A percentile compares a stretch with the other conserved stretches of the same genome.
Evolutionary conservation across 2,329 filamentous ascomycete genomes (phyloP).

Genomic region (Huntiella savannae): DNA sequence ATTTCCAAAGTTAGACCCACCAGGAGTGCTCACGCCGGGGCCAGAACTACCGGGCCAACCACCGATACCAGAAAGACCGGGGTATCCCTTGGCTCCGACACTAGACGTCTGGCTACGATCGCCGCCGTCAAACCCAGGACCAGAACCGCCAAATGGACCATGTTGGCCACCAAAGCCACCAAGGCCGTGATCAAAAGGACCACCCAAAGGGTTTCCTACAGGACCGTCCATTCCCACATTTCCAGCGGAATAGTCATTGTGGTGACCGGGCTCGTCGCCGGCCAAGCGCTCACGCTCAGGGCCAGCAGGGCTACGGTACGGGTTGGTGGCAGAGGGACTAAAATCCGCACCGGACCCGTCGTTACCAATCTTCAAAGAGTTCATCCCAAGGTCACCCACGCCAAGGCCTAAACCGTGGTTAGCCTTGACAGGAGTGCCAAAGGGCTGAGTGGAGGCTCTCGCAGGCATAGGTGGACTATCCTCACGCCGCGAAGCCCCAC

Average conservation of each 20-base stretch:
- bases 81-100: conserved; percentile 58
- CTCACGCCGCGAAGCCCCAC: conserved; percentile 47
- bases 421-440: conserved; percentile 29
- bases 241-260: conserved; percentile 16
- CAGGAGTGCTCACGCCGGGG: conserved; percentile 7
- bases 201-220: conserved; percentile 1
- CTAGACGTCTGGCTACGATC: conserved; percentile 90
- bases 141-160: conserved; percentile 28
- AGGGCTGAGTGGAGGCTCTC: conserved; percentile 10
- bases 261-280: conserved; percentile 29
- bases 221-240: conserved; percentile 4
- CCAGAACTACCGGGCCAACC: conserved; percentile 40
- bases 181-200: conserved; percentile 19
- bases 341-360: conserved; percentile 38
- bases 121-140: conserved; percentile 40
- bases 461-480: conserved; percentile 28
- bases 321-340: conserved; percentile 90
- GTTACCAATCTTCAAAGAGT: conserved; percentile 36
- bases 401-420: conserved; percentile 18
- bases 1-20: conserved; percentile 22
- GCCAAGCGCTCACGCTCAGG: conserved; percentile 33
- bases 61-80: conserved; percentile 38
- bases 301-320: conserved; percentile 76
- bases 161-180: conserved; percentile 35
- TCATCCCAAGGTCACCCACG: conserved; percentile 38